These are phyloP conservation scores for Acrodontium crateriforme DNA, from an alignment of 2,329 filamentous ascomycete genomes.

Conservation along the genomic window DNA sequence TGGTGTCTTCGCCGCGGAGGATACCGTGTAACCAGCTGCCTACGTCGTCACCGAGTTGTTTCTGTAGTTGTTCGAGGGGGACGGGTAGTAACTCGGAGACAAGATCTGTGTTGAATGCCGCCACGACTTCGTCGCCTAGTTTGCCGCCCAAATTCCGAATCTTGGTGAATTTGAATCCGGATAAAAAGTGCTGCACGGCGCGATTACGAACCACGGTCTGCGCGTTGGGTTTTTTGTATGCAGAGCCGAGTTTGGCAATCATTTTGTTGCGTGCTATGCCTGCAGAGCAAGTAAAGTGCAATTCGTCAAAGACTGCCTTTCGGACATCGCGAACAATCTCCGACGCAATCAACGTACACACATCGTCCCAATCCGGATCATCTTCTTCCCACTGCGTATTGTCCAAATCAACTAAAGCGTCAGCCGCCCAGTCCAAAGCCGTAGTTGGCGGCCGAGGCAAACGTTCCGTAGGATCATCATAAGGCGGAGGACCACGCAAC, in stretches of 20 bases:
- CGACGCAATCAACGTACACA: constrained; percentile 72
- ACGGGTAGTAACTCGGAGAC: constrained; percentile 63
- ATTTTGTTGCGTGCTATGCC: constrained; percentile 88
- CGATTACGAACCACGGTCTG: constrained; percentile 89
- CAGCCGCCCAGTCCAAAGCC: constrained; percentile 68
- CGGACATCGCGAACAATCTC: constrained; percentile 75
- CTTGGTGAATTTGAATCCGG: constrained; percentile 82
- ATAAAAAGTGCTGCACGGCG: constrained; percentile 65
- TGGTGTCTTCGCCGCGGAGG: constrained; percentile 72
- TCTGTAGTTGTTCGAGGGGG: constrained; percentile 60
- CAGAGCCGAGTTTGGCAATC: constrained; percentile 84
- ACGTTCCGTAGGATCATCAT: constrained; percentile 52
- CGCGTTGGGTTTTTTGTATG: constrained; percentile 81
- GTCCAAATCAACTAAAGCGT: constrained; percentile 70
- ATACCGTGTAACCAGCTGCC: constrained; percentile 74
- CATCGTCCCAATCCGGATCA: constrained; percentile 93
- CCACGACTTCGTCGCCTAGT: constrained; percentile 71
- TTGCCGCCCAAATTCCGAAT: constrained; percentile 93
- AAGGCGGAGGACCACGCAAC: constrained; percentile 51
- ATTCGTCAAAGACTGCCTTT: constrained; percentile 48
- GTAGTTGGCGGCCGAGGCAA: constrained; percentile 61
- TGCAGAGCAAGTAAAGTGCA: constrained; percentile 84
- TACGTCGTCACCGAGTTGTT: constrained; percentile 68
- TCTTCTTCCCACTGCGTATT: constrained; percentile 56
- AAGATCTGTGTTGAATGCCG: constrained; percentile 67